Evolutionary conservation across 192 early-diverging fungal species (phyloP).

Genomic region (Ambispora gerdemannii): DNA sequence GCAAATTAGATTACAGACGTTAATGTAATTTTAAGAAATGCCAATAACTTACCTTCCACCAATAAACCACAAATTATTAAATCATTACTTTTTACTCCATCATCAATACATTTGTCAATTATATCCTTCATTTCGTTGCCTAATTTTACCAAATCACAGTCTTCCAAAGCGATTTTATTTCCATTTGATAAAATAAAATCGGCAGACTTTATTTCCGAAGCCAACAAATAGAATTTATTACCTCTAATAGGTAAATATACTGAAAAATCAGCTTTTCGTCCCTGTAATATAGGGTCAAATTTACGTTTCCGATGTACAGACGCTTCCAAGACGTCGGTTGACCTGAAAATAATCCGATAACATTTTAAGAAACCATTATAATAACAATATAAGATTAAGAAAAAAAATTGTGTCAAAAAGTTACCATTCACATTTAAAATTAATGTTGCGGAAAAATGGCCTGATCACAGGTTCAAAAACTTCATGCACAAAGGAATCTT

Average conservation of each 20-base stretch:
- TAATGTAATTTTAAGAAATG: too few relatives aligned
- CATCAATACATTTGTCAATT: constrained; percentile 26
- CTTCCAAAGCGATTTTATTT: constrained; percentile 21
- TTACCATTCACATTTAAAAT: constrained; percentile 14
- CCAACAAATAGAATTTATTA: constrained; percentile 6
- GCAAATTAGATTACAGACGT: too few relatives aligned
- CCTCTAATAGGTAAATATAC: background rate
- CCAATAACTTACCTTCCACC: constrained; percentile 20
- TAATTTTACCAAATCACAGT: constrained; percentile 27
- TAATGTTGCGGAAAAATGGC: constrained; percentile 11
- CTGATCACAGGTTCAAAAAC: background rate
- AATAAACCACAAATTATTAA: constrained; percentile 23
- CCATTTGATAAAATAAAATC: background rate
- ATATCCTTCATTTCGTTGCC: constrained; percentile 28
- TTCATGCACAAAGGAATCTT: constrained; percentile 22
- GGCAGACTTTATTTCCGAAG: constrained; percentile 21
- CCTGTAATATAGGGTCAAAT: constrained; percentile 5
- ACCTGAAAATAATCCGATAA: constrained; percentile 7
- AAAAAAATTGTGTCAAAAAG: constrained; percentile 1
- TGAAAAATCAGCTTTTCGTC: constrained; percentile 17
- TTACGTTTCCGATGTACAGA: constrained; percentile 19
- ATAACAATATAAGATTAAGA: background rate
- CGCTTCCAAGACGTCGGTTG: background rate
- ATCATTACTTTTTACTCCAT: constrained; percentile 19
- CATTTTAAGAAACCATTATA: constrained; percentile 11